These are phyloP conservation scores for Thymus mandschuricus DNA, from an alignment of 257 asterid species.

Conservation along the genomic window DNA sequence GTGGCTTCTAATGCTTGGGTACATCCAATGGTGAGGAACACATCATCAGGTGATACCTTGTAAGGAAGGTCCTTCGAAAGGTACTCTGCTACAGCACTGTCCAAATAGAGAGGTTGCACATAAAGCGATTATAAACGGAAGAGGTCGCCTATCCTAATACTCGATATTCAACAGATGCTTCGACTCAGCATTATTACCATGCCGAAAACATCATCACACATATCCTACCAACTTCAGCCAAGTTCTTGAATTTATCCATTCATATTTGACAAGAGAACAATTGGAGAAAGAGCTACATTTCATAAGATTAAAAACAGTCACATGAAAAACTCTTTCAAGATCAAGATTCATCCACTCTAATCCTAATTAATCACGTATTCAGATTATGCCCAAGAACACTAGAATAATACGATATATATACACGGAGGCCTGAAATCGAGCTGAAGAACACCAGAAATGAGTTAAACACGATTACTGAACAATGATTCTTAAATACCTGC, in stretches of 20 bases:
- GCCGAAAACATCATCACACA: neutral
- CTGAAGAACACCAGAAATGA: neutral
- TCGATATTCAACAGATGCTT: neutral
- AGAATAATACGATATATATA: neutral
- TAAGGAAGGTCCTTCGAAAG: slow-evolving; percentile 77
- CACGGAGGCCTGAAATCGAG: neutral
- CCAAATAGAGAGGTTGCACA: slow-evolving; percentile 5
- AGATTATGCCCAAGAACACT: neutral
- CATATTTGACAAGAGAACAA: neutral
- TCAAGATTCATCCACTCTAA: neutral
- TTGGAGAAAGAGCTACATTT: neutral
- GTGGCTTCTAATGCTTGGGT: slow-evolving; percentile 68
- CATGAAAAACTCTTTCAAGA: neutral
- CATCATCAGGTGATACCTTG: slow-evolving; percentile 68
- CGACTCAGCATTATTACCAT: neutral
- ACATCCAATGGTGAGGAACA: slow-evolving; percentile 71
- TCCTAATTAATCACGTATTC: neutral
- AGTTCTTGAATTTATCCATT: neutral
- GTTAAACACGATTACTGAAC: neutral
- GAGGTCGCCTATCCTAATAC: neutral
- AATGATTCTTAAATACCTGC: slow-evolving; percentile 42
- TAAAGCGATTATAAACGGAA: neutral
- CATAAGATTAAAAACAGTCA: neutral
- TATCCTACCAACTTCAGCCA: neutral
- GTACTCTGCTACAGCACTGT: slow-evolving; percentile 82